Conservation (phyloP, 768 basidiomycete species). For the Lyophyllum shimeji region DNA sequence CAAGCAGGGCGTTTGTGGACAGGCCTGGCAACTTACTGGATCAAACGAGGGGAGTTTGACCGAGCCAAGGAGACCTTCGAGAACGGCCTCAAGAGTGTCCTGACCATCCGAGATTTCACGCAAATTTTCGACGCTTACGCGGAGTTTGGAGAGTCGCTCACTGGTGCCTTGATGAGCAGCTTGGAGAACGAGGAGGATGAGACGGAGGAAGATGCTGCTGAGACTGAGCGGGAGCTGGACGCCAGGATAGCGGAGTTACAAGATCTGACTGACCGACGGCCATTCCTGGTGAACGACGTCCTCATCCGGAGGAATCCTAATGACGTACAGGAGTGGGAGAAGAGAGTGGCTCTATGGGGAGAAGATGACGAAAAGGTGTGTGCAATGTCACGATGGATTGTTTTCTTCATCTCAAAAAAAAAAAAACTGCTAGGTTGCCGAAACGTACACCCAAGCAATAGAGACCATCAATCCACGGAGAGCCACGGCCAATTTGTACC, state of each 20-base stretch:
- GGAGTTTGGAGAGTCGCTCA: conserved; percentile 89
- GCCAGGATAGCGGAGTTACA: conserved; percentile 90
- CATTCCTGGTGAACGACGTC: conserved; percentile 96
- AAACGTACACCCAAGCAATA: conserved; percentile 89
- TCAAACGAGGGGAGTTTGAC: conserved; percentile 94
- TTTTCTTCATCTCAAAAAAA: neutral
- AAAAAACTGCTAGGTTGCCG: conserved; percentile 84
- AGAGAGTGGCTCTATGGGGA: conserved; percentile 90
- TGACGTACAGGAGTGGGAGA: conserved; percentile 99
- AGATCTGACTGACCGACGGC: conserved; percentile 90
- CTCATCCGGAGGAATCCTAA: conserved; percentile 91
- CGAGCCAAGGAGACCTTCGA: conserved; percentile 88
- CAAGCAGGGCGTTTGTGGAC: conserved; percentile 97
- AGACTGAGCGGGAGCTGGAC: conserved; percentile 84
- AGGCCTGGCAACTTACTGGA: conserved; percentile 97
- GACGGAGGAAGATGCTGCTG: conserved; percentile 61
- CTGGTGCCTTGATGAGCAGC: conserved; percentile 86
- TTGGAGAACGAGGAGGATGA: conserved; percentile 78
- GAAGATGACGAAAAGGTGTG: conserved; percentile 90
- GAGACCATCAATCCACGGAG: conserved; percentile 86
- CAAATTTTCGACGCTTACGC: conserved; percentile 97
- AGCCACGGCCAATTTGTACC: conserved; percentile 88
- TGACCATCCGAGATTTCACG: conserved; percentile 96
- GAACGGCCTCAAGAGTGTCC: conserved; percentile 74
- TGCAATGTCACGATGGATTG: neutral